Base-by-base conservation (phyloP, 768 basidiomycete species). In the Crucibulum laeve region DNA sequence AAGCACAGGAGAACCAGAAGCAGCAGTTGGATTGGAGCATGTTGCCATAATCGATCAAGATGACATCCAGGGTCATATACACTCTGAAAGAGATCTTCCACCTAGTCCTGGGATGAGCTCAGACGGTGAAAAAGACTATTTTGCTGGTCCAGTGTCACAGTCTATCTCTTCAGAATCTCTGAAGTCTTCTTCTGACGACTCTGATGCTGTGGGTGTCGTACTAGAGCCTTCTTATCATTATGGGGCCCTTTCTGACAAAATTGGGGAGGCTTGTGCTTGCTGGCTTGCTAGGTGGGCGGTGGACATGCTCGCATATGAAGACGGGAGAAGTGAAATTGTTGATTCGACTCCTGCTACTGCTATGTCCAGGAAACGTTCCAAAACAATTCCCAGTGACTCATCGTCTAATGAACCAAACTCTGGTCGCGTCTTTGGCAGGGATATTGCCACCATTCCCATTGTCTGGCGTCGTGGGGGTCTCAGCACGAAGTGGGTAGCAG, bases 281-380 rank as follows among this genome's bases (percentile, higher is more conserved):
- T 97, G 92, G 91, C 69, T 96, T 14, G 75, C 83, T 1, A 72
- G 89, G 34, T 97, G 93, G 93, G 89, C 83, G 0, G 58, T 65
- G 10, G 92, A 96, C 56, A 72, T 95, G 49, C 71, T 95, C n/a
- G 54, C 56, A 6, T 71, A 76, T 24, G 88, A 91, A 54, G 75
- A 81, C 51, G 63, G 61, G 5, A 42, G 62, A 32, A 58, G 8
- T 14, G 35, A 17, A 13, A 8, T 14, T 18, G 18, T 59, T 5
- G 49, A 49, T 17, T 1, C 41, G 19, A 25, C 40, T 3, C 25
- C 24, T 21, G 39, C 40, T 32, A 40, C 40, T 25, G 21, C 48
- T 25, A 38, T 51, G 3, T 41, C 53, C 14, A 51, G 55, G 44
- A 53, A 55, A 35, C 47, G 56, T 10, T 49, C 58, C 24, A 50